Evolutionary conservation across 2,329 filamentous ascomycete species (phyloP).

Genomic region (Xylariaceae sp.): DNA sequence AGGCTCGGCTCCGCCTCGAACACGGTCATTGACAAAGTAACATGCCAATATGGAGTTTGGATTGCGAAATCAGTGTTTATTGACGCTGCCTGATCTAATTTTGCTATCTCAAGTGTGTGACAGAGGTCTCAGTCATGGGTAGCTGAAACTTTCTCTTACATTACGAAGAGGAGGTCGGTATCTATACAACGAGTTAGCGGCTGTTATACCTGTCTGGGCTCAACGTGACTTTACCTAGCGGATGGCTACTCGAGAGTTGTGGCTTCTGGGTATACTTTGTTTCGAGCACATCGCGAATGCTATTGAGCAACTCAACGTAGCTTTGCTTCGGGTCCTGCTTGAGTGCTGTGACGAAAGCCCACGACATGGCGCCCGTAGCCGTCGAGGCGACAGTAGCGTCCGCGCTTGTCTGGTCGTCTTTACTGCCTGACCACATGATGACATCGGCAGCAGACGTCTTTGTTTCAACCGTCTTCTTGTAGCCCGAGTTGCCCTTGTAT

Average conservation of each 20-base stretch:
- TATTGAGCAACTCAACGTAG: slow-evolving; percentile 95
- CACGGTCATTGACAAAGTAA: too few relatives aligned
- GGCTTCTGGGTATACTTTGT: slow-evolving; percentile 92
- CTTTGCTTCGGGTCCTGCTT: slow-evolving; percentile 98
- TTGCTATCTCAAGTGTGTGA: too few relatives aligned
- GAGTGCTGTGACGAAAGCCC: slow-evolving; percentile 88
- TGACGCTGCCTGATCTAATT: too few relatives aligned
- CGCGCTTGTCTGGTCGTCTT: slow-evolving; percentile 92
- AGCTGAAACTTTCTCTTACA: slow-evolving; percentile 37
- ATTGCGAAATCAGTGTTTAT: too few relatives aligned
- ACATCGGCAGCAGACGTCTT: slow-evolving; percentile 96
- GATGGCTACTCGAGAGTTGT: slow-evolving; percentile 95
- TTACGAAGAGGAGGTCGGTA: slow-evolving; percentile 61
- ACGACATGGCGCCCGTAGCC: slow-evolving; percentile 97
- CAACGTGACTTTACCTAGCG: slow-evolving; percentile 67
- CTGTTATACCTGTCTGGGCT: neutral
- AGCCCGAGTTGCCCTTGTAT: slow-evolving; percentile 74
- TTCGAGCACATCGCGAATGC: slow-evolving; percentile 86
- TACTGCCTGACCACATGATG: slow-evolving; percentile 96
- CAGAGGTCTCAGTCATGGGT: too few relatives aligned
- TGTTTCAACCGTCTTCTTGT: slow-evolving; percentile 76
- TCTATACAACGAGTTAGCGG: slow-evolving; percentile 40
- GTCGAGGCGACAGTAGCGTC: slow-evolving; percentile 89
- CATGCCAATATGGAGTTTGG: too few relatives aligned
- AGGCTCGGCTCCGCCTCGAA: too few relatives aligned